Evolutionary conservation across 345 rosid genomes (phyloP), one percentile per base, ranked within the genome.

Genomic region (Capsella bursapastoris): DNA sequence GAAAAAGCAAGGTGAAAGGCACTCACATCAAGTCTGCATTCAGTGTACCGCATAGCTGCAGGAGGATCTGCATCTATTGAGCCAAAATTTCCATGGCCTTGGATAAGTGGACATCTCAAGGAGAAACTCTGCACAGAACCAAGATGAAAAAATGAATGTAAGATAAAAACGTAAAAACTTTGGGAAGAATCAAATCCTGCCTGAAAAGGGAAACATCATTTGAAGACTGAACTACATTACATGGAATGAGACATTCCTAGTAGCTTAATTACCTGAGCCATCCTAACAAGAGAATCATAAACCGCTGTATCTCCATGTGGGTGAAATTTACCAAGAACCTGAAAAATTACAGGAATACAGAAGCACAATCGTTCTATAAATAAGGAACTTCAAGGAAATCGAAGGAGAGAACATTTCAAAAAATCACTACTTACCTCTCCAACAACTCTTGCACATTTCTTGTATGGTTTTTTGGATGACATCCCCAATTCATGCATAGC

Each of bases 11-110:
- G 8, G 65, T 37, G 28, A 80, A 61, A 56, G 44, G 7, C 52
- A 78, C 92, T 78, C 83, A 94, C 98, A 60, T 91, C 86, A 56
- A 91, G 84, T 81, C 98, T 82, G 86, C 98, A 94, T 68, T 94
- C 98, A 28, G 98, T 94, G 80, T 94, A 94, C 27, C 98, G 95
- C 98, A 94, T 94, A 61, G 98, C 98, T 38, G 98, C 98, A 69
- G 98, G 78, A 82, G 98, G 98, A 80, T 94, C 98, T 37, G 96
- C 97, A 78, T 94, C 98, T 44, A 94, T 58, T 3, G 98, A 91
- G 70, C 98, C 98, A 76, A 94, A 94, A 81, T 94, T 94, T 28
- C 98, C 98, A 80, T 94, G 98, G 31, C 98, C 98, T 77, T 83
- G 90, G 41, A 94, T 85, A 60, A 94, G 95, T 0, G 98, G 96